Percentiles rank a stretch among this genome's conserved stretches.
phyloP scores from a whole-genome alignment of 805 yeast species.

The Teunomyces aglyptinius region DNA sequence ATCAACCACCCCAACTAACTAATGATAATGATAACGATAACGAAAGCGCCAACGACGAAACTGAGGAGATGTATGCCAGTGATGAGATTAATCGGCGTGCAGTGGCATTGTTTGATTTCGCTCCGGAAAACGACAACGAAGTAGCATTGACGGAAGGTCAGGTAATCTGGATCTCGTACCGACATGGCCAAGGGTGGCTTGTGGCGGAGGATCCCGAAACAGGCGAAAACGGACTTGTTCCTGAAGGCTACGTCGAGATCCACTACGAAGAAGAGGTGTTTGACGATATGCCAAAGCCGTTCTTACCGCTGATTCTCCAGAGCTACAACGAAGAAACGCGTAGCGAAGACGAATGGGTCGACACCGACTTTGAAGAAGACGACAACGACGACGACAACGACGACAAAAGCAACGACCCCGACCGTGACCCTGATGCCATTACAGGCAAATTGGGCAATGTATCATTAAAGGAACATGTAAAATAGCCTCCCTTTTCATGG shows the following conservation, averaged over 20 bases:
- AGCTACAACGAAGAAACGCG: constrained; percentile 11
- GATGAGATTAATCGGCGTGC: constrained; percentile 57
- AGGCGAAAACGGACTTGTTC: constrained; percentile 88
- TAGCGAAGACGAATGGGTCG: constrained; percentile 28
- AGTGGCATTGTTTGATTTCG: constrained; percentile 83
- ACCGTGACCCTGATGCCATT: not conserved
- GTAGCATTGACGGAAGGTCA: constrained; percentile 78
- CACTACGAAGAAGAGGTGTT: constrained; percentile 27
- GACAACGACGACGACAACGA: constrained; percentile 12
- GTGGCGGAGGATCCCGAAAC: constrained; percentile 80
- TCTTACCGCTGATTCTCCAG: constrained; percentile 39
- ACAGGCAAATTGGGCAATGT: constrained; percentile 1
- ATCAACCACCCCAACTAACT: constrained; percentile 4
- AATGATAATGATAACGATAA: constrained; percentile 8
- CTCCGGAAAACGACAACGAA: constrained; percentile 94
- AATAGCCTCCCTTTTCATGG: not conserved
- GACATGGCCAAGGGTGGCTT: constrained; percentile 98
- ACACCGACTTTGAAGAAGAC: constrained; percentile 26
- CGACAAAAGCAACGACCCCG: not conserved
- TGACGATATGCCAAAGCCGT: constrained; percentile 45
- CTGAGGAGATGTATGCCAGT: constrained; percentile 10
- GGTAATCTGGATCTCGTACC: constrained; percentile 75
- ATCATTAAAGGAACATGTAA: not conserved
- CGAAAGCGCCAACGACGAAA: constrained; percentile 4
- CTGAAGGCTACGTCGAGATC: constrained; percentile 85